Conservation (phyloP, 257 asterid genomes). For the Thymus mandschuricus region DNA sequence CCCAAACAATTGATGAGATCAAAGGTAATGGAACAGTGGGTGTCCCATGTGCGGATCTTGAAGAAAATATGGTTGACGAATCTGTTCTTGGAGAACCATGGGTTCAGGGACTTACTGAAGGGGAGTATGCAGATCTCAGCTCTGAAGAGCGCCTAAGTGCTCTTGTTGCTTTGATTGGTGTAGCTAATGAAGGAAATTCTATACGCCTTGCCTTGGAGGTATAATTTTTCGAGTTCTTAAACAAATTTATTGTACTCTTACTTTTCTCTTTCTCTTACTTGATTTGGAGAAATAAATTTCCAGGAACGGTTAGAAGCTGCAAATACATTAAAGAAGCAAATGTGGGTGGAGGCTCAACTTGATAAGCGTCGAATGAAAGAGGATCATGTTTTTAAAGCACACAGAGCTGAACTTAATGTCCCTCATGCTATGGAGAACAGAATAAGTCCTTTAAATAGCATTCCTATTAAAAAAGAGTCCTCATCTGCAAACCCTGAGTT, state of each 20-base stretch:
- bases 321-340: constrained; percentile 88
- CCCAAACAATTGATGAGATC: constrained; percentile 40
- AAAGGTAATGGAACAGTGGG: constrained; percentile 42
- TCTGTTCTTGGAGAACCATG: constrained; percentile 63
- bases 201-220: constrained; percentile 82
- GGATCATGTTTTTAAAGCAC: constrained; percentile 53
- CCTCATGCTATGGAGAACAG: constrained; percentile 39
- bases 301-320: constrained; percentile 99
- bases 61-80: constrained; percentile 54
- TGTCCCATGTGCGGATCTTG: constrained; percentile 36
- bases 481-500: constrained; percentile 36
- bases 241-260: neutral
- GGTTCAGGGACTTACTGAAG: constrained; percentile 89
- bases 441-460: constrained; percentile 41
- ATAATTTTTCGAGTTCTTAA: constrained; percentile 23
- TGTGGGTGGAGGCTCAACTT: constrained; percentile 94
- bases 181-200: constrained; percentile 87
- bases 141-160: constrained; percentile 86
- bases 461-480: constrained; percentile 42
- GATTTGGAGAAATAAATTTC: constrained; percentile 28
- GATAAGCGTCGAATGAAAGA: constrained; percentile 91
- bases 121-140: constrained; percentile 73
- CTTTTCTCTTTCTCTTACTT: constrained; percentile 32
- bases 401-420: constrained; percentile 41
- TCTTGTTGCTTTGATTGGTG: constrained; percentile 70